Percentiles rank a stretch among this genome's conserved stretches.
These are phyloP conservation scores for Patellifolia procumbens DNA, from an alignment of 179 eudicot species.

Conservation along the genomic window DNA sequence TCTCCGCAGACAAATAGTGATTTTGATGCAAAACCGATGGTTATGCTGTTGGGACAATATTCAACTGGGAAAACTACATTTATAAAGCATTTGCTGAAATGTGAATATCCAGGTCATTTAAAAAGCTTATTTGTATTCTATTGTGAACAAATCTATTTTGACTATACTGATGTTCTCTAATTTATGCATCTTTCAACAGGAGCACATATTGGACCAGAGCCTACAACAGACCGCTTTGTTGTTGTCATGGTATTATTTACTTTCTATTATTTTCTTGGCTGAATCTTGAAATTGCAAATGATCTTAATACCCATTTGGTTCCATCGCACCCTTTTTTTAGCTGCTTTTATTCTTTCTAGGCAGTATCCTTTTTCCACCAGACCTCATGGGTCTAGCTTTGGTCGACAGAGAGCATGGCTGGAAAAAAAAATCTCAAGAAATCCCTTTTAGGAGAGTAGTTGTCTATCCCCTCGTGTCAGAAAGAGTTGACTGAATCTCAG, in stretches of 20 bases:
- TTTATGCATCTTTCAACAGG: slow-evolving; percentile 44
- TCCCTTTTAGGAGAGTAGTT: too few relatives aligned
- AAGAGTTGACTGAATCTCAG: too few relatives aligned
- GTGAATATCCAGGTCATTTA: slow-evolving; percentile 78
- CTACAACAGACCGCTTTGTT: slow-evolving; percentile 92
- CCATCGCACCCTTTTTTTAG: too few relatives aligned
- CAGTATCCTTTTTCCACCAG: too few relatives aligned
- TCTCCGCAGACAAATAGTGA: slow-evolving; percentile 67
- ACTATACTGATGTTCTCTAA: slow-evolving; percentile 6
- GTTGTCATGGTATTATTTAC: slow-evolving; percentile 71
- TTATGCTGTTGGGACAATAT: slow-evolving; percentile 96
- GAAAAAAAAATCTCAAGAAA: too few relatives aligned
- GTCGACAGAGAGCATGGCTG: too few relatives aligned
- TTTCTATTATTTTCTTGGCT: neutral
- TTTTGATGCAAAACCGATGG: slow-evolving; percentile 98
- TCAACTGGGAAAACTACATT: slow-evolving; percentile 98
- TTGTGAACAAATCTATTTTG: neutral
- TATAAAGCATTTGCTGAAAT: slow-evolving; percentile 79
- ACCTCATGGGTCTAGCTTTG: neutral
- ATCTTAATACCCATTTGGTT: neutral
- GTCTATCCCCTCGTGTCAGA: too few relatives aligned
- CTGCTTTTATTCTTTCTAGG: neutral
- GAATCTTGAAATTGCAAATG: neutral
- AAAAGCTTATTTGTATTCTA: neutral
- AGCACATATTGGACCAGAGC: slow-evolving; percentile 99